Percentiles rank a stretch among this genome's conserved stretches.
phyloP scores from a whole-genome alignment of 2,329 filamentous ascomycete genomes.

The Penicillium vulpinum region DNA sequence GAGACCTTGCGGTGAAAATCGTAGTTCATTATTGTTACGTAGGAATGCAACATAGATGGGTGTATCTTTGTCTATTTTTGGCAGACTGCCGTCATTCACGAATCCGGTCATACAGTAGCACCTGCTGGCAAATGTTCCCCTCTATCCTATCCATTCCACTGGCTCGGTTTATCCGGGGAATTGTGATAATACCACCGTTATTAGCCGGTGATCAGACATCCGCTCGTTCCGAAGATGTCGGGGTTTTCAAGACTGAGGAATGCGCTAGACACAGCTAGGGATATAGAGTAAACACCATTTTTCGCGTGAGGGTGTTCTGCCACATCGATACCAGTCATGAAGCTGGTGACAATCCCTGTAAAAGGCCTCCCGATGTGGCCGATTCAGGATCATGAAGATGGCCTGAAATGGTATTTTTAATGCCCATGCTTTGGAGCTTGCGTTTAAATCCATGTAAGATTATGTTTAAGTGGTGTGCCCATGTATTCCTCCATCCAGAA shows the following conservation, averaged over 20 bases:
- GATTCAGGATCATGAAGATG: neutral
- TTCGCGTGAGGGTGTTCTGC: neutral
- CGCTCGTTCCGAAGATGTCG: neutral
- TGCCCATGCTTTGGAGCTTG: neutral
- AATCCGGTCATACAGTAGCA: constrained; percentile 1
- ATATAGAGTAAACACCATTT: neutral
- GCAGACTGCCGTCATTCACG: neutral
- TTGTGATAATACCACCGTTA: neutral
- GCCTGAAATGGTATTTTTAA: neutral
- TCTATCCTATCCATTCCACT: constrained; percentile 1
- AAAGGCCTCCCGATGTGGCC: neutral
- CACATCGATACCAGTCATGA: neutral
- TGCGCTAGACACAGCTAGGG: neutral
- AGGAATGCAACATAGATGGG: neutral
- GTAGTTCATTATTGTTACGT: neutral
- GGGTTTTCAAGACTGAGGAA: neutral
- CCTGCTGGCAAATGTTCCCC: neutral
- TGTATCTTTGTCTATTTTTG: neutral
- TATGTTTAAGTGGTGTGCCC: constrained; percentile 29
- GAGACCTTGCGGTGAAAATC: neutral
- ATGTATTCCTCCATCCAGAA: constrained; percentile 46
- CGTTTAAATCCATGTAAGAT: neutral
- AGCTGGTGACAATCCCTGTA: neutral
- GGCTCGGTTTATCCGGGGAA: neutral
- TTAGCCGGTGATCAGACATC: constrained; percentile 5